Percentiles rank a stretch among this genome's conserved stretches.
phyloP scores from a whole-genome alignment of 768 basidiomycete genomes.

The Rubroboletus pulcherrimus region DNA sequence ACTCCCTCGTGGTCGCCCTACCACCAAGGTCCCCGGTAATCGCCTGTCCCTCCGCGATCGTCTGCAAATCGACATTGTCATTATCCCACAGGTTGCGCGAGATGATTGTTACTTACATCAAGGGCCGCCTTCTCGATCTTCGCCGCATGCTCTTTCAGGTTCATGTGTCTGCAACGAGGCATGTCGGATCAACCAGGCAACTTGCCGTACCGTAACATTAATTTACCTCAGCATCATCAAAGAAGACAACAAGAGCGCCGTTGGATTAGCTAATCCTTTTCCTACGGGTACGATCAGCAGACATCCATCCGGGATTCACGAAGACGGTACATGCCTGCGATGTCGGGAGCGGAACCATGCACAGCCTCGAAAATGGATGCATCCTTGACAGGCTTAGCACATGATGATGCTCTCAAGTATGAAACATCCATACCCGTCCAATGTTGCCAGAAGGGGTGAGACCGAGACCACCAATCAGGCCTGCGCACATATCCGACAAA shows the following conservation, averaged over 20 bases:
- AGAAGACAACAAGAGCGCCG: slow-evolving; percentile 91
- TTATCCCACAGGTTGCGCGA: not conserved
- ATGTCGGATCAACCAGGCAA: slow-evolving; percentile 22
- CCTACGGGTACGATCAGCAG: slow-evolving; percentile 40
- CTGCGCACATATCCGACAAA: slow-evolving; percentile 97
- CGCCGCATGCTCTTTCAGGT: slow-evolving; percentile 73
- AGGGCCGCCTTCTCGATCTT: slow-evolving; percentile 93
- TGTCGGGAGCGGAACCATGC: slow-evolving; percentile 99
- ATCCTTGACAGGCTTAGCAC: slow-evolving; percentile 51
- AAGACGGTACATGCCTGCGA: slow-evolving; percentile 61
- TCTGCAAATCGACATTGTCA: slow-evolving; percentile 45
- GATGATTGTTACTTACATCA: slow-evolving; percentile 50
- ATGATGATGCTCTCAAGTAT: slow-evolving; percentile 1
- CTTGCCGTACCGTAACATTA: slow-evolving; percentile 6
- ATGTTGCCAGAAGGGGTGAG: slow-evolving; percentile 98
- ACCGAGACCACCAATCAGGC: slow-evolving; percentile 95
- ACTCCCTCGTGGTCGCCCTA: slow-evolving; percentile 84
- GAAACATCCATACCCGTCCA: slow-evolving; percentile 61
- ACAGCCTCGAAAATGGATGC: slow-evolving; percentile 99
- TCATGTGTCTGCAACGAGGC: slow-evolving; percentile 75
- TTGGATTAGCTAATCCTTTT: slow-evolving; percentile 96
- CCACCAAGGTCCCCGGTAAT: slow-evolving; percentile 98
- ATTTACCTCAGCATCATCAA: slow-evolving; percentile 95
- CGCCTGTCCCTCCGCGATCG: slow-evolving; percentile 92
- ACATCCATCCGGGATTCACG: not conserved